Conservation (phyloP, 2,329 filamentous ascomycete species). For the Colletotrichum godetiae region DNA sequence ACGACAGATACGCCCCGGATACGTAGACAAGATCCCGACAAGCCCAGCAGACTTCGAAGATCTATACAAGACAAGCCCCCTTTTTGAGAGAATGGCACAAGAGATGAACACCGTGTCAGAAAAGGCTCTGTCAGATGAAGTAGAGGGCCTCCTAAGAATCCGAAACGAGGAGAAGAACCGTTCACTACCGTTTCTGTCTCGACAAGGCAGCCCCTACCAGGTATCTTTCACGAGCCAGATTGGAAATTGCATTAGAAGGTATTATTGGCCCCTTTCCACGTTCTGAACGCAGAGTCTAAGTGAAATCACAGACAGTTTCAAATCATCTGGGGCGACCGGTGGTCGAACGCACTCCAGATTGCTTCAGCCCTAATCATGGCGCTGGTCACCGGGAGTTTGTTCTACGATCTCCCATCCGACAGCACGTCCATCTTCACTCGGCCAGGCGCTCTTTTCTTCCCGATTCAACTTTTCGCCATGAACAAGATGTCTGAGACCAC, state of each 20-base stretch:
- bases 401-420: slow-evolving; percentile 61
- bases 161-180: background rate
- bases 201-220: background rate
- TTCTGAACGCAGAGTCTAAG: slow-evolving; percentile 60
- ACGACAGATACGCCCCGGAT: slow-evolving; percentile 74
- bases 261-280: slow-evolving; percentile 35
- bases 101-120: slow-evolving; percentile 45
- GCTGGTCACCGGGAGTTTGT: slow-evolving; percentile 72
- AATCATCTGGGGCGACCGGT: slow-evolving; percentile 62
- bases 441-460: slow-evolving; percentile 69
- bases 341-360: slow-evolving; percentile 57
- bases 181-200: background rate
- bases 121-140: background rate
- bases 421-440: slow-evolving; percentile 64
- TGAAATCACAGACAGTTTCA: slow-evolving; percentile 58
- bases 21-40: slow-evolving; percentile 74
- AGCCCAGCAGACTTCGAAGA: slow-evolving; percentile 73
- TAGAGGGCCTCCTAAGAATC: background rate
- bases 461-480: slow-evolving; percentile 68
- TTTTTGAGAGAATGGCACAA: slow-evolving; percentile 51
- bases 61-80: slow-evolving; percentile 44
- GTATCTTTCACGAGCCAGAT: background rate
- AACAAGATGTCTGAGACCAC: slow-evolving; percentile 66
- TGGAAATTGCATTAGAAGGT: background rate
- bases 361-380: slow-evolving; percentile 64